Base-by-base conservation (phyloP, 306 rosid species). In the Rosa chinensis region DNA sequence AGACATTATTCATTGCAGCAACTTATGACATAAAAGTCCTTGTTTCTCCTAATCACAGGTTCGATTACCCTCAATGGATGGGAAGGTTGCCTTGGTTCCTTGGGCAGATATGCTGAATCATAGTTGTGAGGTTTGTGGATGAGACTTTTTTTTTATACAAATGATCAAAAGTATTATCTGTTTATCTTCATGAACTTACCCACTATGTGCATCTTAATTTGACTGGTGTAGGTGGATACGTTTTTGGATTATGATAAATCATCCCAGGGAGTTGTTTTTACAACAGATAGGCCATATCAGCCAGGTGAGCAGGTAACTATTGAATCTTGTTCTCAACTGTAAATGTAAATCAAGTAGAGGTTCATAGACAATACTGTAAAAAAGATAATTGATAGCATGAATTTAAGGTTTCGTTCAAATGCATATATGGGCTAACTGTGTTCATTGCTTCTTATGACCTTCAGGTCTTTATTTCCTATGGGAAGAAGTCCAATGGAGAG, bases 31-130 rank as follows among this genome's bases (percentile, higher is more conserved):
- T 72, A 72, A 43, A 59, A 4, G 0, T 55, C 20, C 1, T 42
- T 43, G 76, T 63, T 77, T 71, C 72, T 77, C 14, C 76, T 44
- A 48, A 39, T n/a, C 85, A 86, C 92, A 92, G 99, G 99, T 94
- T 62, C 90, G 99, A 45, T 84, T 94, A 76, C 98, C 98, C 62
- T 92, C 96, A 4, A 84, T 92, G 99, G 89, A 84, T 79, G 99
- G 90, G 73, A 89, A 81, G 81, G 93, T 92, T 84, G 99, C 98
- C 47, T 83, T 92, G 89, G 98, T 91, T 89, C 99, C 99, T 2
- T 92, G 99, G 99, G 99, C 97, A 40, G 99, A 95, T 85, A 95
- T 95, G 97, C 85, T 95, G 88, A 95, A 95, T 79, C 99, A 92
- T 89, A 89, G 86, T 83, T 89, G 99, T 88, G 93, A 92, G 85